Evolutionary conservation across 2,329 filamentous ascomycete genomes (phyloP), one percentile per base, ranked within the genome.

Genomic region (Cordyceps fumosorosea): DNA sequence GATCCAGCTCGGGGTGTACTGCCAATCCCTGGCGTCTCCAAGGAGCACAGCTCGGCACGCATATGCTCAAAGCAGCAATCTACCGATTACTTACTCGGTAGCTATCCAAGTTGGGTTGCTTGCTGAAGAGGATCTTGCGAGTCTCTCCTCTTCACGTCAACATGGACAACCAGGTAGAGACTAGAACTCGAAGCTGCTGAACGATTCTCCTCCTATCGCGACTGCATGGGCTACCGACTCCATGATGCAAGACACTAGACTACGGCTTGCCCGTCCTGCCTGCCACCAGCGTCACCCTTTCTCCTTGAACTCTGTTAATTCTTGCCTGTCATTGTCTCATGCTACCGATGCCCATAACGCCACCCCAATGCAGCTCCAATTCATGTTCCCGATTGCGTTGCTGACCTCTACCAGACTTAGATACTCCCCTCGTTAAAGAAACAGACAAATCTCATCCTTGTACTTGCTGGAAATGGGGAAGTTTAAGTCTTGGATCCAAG

Each of bases 401-500:
- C 59, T 62, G 50, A 62, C 18, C 14, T 47, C 7, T 20, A 20
- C 20, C 42, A 42, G 44, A 32, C 29, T 20, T 40, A 44, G 32
- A 24, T 16, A n/a, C 22, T 7, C 1, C 6, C n/a, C 20, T 20
- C 20, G 22, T 6, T 7, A 5, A 45, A 50, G 29, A 29, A 7
- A 29, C 6, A 18, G 4, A 56, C 14, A 29, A n/a, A 44, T 6
- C n/a, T 37, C 4, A 26, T 42, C 14, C 11, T 14, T 26, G 47
- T 5, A 24, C 22, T 8, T 32, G n/a, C 12, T 8, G 18, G 45
- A 18, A 32, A 62, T 62, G 61, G 61, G 61, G 16, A 62, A 62
- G 44, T 54, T 62, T 22, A 62, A 62, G 20, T 54, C 61, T 24
- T 62, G 61, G 61, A 58, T 62, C 7, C 61, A 62, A 26, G 61